These are phyloP conservation scores for Talaromyces piceae DNA, from an alignment of 2,329 filamentous ascomycete genomes.

Conservation along the genomic window DNA sequence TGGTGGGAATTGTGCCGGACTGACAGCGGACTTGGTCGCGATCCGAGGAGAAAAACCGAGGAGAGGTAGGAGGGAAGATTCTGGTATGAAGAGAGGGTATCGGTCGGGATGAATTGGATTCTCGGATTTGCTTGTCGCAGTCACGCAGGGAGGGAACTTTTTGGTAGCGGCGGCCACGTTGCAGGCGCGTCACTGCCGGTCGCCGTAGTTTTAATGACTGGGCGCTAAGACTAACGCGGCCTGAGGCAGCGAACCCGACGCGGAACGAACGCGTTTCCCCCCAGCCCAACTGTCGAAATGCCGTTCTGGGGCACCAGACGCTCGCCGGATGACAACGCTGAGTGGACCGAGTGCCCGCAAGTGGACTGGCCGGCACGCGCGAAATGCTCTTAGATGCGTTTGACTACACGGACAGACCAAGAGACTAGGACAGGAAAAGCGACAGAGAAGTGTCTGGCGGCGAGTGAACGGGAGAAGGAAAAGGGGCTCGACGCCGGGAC, in stretches of 20 bases:
- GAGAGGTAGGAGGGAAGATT: neutral
- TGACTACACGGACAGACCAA: too few relatives aligned
- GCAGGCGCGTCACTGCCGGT: constrained; percentile 32
- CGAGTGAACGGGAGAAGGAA: neutral
- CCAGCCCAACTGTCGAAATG: neutral
- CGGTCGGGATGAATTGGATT: neutral
- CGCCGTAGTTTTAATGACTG: constrained; percentile 6
- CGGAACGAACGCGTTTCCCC: neutral
- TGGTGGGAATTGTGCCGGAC: constrained; percentile 19
- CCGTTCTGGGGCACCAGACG: too few relatives aligned
- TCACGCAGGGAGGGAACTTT: neutral
- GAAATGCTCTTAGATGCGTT: too few relatives aligned
- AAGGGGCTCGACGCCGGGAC: neutral
- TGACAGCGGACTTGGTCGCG: constrained; percentile 9
- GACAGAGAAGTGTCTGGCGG: too few relatives aligned
- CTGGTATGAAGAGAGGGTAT: constrained; percentile 3
- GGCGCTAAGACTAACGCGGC: constrained; percentile 1
- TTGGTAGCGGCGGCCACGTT: constrained; percentile 29
- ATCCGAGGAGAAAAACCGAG: constrained; percentile 6
- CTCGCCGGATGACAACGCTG: too few relatives aligned
- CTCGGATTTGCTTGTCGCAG: neutral
- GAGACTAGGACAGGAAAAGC: too few relatives aligned
- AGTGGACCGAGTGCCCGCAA: too few relatives aligned
- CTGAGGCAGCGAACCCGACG: neutral
- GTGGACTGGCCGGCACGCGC: too few relatives aligned